Percentiles rank a stretch among this genome's conserved stretches.
These are phyloP conservation scores for Antrodiella citrinella DNA, from an alignment of 768 basidiomycete genomes.

Conservation along the genomic window DNA sequence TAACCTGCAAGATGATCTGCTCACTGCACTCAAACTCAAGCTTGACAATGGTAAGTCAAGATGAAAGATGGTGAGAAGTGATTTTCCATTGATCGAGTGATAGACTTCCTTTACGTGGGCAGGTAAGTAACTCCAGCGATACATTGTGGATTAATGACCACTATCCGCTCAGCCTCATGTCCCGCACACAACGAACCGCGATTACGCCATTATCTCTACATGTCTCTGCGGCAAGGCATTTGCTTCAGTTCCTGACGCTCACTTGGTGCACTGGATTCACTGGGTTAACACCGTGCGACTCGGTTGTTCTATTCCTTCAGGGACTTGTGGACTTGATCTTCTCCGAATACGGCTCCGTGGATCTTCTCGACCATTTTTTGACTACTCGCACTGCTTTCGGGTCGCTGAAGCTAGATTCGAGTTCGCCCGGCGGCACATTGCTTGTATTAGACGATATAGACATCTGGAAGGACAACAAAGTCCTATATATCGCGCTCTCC, in stretches of 20 bases:
- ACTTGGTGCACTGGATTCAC: constrained; percentile 22
- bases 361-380: constrained; percentile 30
- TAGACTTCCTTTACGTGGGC: neutral
- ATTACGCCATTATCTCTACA: no score
- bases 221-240: no score
- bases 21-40: neutral
- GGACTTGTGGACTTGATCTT: constrained; percentile 15
- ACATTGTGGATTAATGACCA: no score
- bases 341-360: constrained; percentile 1
- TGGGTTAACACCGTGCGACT: constrained; percentile 11
- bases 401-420: no score
- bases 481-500: neutral
- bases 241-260: constrained; percentile 26
- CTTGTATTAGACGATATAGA: neutral
- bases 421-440: neutral
- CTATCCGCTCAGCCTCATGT: no score
- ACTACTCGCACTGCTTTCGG: constrained; percentile 25
- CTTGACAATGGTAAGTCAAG: constrained; percentile 14
- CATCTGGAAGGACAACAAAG: constrained; percentile 6
- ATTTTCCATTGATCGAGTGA: neutral
- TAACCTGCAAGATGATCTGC: neutral
- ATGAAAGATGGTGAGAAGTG: neutral
- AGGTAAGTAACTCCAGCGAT: no score
- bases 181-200: no score
- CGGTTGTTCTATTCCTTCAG: constrained; percentile 17